Conservation (phyloP, 129 eudicot species). For the Tanacetum coccineum region DNA sequence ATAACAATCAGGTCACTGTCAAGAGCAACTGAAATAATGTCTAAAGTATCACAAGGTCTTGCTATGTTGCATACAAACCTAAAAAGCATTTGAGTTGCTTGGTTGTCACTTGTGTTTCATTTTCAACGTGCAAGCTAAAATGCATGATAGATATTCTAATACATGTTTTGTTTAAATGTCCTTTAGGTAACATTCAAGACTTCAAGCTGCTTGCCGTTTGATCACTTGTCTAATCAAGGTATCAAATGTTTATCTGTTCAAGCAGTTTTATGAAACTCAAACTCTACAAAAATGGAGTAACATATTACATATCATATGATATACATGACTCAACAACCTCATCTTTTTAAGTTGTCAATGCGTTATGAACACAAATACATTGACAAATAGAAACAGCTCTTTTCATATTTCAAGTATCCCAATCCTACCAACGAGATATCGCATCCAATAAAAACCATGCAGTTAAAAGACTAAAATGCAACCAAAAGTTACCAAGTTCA, state of each 20-base stretch:
- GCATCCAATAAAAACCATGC: background rate
- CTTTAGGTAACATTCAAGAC: background rate
- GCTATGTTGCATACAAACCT: background rate
- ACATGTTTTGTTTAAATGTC: background rate
- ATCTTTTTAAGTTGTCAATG: constrained; percentile 8
- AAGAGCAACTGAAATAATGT: background rate
- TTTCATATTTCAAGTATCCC: background rate
- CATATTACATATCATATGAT: constrained; percentile 14
- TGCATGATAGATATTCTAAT: background rate
- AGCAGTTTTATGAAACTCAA: background rate
- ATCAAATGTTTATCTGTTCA: background rate
- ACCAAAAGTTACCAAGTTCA: constrained; percentile 12
- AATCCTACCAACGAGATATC: background rate
- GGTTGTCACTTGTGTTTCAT: background rate
- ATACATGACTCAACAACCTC: constrained; percentile 20
- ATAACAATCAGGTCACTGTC: background rate
- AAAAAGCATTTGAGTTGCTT: background rate
- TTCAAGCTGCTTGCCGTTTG: background rate
- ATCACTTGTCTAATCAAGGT: background rate
- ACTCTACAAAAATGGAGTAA: background rate
- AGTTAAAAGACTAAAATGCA: background rate
- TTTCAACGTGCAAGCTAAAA: background rate
- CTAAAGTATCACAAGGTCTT: no score
- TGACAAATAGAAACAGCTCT: background rate
- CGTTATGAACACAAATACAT: background rate